A percentile compares a stretch with the other conserved stretches of the same genome.
Conservation (phyloP, 225 moss, liverwort and hornwort species). For the Sphagnum tenellum region DNA sequence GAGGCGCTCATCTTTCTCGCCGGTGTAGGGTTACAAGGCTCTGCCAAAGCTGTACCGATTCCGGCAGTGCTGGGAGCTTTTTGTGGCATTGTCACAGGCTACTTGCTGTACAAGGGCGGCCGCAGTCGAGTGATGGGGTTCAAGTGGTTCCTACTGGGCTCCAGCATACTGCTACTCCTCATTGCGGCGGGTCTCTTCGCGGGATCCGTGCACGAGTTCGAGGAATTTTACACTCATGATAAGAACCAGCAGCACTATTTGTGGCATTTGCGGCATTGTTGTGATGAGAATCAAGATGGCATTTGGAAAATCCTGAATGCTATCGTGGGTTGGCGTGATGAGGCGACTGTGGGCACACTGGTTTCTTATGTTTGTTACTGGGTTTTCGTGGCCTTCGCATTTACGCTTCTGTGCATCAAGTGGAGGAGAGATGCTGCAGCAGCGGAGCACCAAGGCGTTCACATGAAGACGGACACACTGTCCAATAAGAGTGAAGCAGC, state of each 20-base stretch:
- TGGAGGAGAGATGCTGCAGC: slow-evolving; percentile 30
- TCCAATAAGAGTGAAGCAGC: too few relatives aligned
- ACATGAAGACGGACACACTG: too few relatives aligned
- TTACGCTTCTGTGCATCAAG: slow-evolving; percentile 30
- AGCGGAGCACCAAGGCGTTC: slow-evolving; percentile 17
- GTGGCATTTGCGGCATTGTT: slow-evolving; percentile 50
- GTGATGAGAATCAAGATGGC: slow-evolving; percentile 33
- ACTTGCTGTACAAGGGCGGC: slow-evolving; percentile 42
- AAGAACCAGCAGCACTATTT: slow-evolving; percentile 36
- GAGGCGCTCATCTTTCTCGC: slow-evolving; percentile 73
- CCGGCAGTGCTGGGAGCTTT: slow-evolving; percentile 36
- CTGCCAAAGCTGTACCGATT: slow-evolving; percentile 45
- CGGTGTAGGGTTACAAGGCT: slow-evolving; percentile 44
- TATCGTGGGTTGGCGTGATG: slow-evolving; percentile 56
- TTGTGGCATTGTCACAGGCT: slow-evolving; percentile 41
- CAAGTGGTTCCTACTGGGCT: slow-evolving; percentile 41
- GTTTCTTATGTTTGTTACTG: slow-evolving; percentile 52
- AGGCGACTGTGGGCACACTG: slow-evolving; percentile 58
- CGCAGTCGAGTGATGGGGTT: slow-evolving; percentile 27
- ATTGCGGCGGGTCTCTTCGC: slow-evolving; percentile 63
- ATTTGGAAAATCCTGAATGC: slow-evolving; percentile 69
- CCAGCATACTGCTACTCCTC: slow-evolving; percentile 42
- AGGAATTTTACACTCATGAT: slow-evolving; percentile 27
- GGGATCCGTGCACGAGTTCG: slow-evolving; percentile 60
- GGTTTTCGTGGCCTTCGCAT: slow-evolving; percentile 29